phyloP scores from a whole-genome alignment of 208 protist species.

The Wallacemonas sp. region DNA sequence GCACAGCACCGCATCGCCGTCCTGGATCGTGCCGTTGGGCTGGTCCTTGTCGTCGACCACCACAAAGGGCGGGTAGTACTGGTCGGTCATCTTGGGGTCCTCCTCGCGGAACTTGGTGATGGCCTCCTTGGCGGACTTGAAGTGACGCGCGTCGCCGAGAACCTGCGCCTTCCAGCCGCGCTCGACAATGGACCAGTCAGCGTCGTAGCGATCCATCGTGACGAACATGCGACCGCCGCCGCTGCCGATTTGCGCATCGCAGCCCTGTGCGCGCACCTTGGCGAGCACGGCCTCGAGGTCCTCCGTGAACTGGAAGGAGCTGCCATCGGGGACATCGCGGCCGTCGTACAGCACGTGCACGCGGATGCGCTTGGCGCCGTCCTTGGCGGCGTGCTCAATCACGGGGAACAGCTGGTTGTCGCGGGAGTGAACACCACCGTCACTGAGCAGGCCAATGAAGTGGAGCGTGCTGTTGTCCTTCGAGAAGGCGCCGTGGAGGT shows the following conservation, averaged over 20 bases:
- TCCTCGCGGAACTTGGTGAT: slow-evolving; percentile 88
- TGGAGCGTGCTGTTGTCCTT: slow-evolving; percentile 85
- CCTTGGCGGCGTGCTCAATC: slow-evolving; percentile 78
- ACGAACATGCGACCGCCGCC: slow-evolving; percentile 96
- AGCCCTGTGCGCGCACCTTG: slow-evolving; percentile 70
- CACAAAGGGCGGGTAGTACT: slow-evolving; percentile 95
- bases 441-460: slow-evolving; percentile 93
- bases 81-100: slow-evolving; percentile 85
- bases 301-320: slow-evolving; percentile 89
- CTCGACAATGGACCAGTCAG: slow-evolving; percentile 95
- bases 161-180: slow-evolving; percentile 94
- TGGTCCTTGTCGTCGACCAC: slow-evolving; percentile 67
- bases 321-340: slow-evolving; percentile 94
- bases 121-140: slow-evolving; percentile 84
- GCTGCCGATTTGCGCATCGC: slow-evolving; percentile 89
- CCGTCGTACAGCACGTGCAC: slow-evolving; percentile 94
- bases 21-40: slow-evolving; percentile 90
- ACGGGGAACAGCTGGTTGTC: slow-evolving; percentile 92
- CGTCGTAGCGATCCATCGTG: slow-evolving; percentile 96
- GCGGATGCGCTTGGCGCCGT: slow-evolving; percentile 89
- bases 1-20: slow-evolving; percentile 94
- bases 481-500: slow-evolving; percentile 81
- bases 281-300: slow-evolving; percentile 88
- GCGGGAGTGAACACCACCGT: slow-evolving; percentile 95
- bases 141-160: slow-evolving; percentile 89